Percentiles rank a stretch among this genome's conserved stretches.
Evolutionary conservation across 2,329 filamentous ascomycete genomes (phyloP).

Genomic region (Penicillium olsonii): DNA sequence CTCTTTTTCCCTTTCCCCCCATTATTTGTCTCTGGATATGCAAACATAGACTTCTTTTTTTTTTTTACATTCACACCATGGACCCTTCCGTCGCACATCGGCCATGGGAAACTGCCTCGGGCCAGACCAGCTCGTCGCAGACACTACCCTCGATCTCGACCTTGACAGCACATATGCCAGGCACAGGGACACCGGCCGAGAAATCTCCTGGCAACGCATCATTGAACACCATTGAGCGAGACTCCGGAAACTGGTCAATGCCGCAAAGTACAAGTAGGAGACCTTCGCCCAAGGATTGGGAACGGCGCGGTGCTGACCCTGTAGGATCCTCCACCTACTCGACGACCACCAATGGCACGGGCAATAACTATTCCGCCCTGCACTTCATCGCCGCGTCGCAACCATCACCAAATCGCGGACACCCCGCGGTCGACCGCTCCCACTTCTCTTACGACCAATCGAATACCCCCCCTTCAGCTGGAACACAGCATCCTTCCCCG

Average conservation of each 20-base stretch:
- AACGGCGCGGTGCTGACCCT: slow-evolving; percentile 26
- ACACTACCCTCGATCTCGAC: slow-evolving; percentile 52
- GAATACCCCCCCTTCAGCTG: slow-evolving; percentile 39
- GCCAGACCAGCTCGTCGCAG: slow-evolving; percentile 41
- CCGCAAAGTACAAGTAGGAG: slow-evolving; percentile 58
- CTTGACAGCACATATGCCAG: slow-evolving; percentile 47
- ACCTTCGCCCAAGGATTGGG: slow-evolving; percentile 16
- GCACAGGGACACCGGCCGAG: slow-evolving; percentile 34
- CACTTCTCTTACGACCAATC: slow-evolving; percentile 45
- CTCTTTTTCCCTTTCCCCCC: slow-evolving; percentile 2
- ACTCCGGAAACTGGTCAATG: slow-evolving; percentile 62
- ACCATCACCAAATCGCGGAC: slow-evolving; percentile 46
- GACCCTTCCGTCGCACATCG: slow-evolving; percentile 44
- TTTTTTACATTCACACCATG: slow-evolving; percentile 33
- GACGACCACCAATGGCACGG: slow-evolving; percentile 47
- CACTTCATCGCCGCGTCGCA: slow-evolving; percentile 48
- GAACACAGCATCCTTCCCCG: slow-evolving; percentile 40
- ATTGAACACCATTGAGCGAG: slow-evolving; percentile 52
- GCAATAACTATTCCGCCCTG: slow-evolving; percentile 44
- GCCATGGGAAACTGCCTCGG: slow-evolving; percentile 45
- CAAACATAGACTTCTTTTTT: neutral
- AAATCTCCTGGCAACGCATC: slow-evolving; percentile 46
- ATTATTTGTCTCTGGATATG: slow-evolving; percentile 1
- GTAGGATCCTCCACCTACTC: slow-evolving; percentile 52
- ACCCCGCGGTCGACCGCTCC: slow-evolving; percentile 42